Percentiles rank a stretch among this genome's conserved stretches.
These are phyloP conservation scores for Ustilago bromivora DNA, from an alignment of 1,284 basidiomycete species.

Conservation along the genomic window DNA sequence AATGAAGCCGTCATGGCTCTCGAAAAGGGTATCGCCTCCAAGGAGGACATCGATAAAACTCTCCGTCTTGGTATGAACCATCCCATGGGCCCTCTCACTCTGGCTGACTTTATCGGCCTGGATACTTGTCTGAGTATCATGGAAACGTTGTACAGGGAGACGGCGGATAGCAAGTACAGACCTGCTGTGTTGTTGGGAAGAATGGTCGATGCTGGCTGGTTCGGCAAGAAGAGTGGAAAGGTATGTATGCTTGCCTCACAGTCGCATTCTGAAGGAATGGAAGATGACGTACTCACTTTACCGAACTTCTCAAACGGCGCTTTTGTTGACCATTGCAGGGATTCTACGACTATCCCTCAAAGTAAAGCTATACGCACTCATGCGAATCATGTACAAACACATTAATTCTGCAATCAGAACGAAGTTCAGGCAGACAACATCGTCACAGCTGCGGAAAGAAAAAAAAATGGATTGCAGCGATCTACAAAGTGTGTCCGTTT, in stretches of 20 bases:
- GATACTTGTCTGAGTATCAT: constrained; percentile 76
- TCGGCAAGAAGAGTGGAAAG: constrained; percentile 81
- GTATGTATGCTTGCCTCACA: constrained; percentile 29
- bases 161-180: constrained; percentile 95
- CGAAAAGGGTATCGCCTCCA: constrained; percentile 89
- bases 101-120: constrained; percentile 81
- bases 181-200: constrained; percentile 88
- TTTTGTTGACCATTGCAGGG: constrained; percentile 32
- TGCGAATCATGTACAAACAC: not conserved
- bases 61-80: constrained; percentile 94
- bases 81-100: constrained; percentile 80
- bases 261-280: no score
- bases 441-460: not conserved
- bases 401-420: not conserved
- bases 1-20: constrained; percentile 93
- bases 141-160: constrained; percentile 74
- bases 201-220: constrained; percentile 97
- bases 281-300: not conserved
- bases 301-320: not conserved
- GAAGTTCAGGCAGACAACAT: not conserved
- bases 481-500: no score
- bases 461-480: not conserved
- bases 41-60: constrained; percentile 95
- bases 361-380: constrained; percentile 14
- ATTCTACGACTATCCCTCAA: constrained; percentile 64